Percentiles rank a stretch among this genome's conserved stretches.
Conservation (phyloP, 345 rosid species). For the Populus ilicifolia region DNA sequence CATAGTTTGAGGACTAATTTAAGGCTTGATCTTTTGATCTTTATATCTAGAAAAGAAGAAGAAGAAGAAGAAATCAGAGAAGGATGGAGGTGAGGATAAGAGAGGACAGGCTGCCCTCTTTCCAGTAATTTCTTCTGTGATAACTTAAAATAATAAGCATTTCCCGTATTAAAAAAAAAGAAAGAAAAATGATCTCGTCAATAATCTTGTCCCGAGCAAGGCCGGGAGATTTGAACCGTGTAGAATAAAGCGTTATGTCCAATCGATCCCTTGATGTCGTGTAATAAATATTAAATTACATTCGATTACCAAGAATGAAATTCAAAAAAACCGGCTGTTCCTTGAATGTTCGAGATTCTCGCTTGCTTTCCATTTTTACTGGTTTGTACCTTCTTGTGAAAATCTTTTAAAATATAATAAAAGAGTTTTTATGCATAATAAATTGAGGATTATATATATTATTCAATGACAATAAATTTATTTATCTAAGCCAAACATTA, state of each 20-base stretch:
- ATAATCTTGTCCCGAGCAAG: background rate
- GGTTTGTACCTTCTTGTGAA: no score
- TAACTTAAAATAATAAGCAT: background rate
- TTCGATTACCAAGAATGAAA: no score
- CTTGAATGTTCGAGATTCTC: no score
- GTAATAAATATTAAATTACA: background rate
- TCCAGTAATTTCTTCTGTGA: background rate
- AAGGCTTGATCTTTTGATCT: background rate
- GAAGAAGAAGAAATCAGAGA: background rate
- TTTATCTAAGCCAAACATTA: no score
- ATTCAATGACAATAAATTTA: no score
- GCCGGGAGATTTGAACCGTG: background rate
- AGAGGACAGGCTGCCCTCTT: background rate
- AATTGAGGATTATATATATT: no score
- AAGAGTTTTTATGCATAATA: no score
- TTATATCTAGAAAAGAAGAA: background rate
- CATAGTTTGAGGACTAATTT: background rate
- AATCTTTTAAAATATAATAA: no score
- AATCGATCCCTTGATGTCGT: background rate
- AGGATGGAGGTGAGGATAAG: background rate
- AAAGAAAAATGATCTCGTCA: background rate
- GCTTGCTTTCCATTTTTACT: no score
- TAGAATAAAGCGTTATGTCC: background rate
- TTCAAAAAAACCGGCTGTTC: no score
- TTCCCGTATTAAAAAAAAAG: background rate